Evolutionary conservation across 2,329 filamentous ascomycete species (phyloP).

Genomic region (Zalaria obscura): DNA sequence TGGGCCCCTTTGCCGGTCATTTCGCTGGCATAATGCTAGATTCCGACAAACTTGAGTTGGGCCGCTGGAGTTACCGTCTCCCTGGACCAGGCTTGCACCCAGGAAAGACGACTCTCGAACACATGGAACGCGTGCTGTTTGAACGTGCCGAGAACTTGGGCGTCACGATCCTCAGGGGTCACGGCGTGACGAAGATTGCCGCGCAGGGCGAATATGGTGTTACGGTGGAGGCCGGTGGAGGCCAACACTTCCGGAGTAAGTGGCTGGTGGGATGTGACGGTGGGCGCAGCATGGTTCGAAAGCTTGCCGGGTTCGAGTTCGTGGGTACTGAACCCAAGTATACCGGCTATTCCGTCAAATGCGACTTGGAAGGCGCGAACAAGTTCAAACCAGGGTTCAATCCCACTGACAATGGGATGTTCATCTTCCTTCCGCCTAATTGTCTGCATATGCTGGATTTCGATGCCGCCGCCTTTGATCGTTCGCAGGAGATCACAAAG

Average conservation of each 20-base stretch:
- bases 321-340: not conserved
- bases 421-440: not conserved
- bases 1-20: constrained; percentile 19
- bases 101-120: constrained; percentile 10
- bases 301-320: not conserved
- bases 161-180: not conserved
- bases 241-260: not conserved
- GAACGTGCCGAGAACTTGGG: constrained; percentile 7
- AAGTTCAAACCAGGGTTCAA: constrained; percentile 15
- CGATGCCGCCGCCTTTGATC: not conserved
- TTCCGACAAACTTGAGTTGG: constrained; percentile 6
- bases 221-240: not conserved
- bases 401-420: constrained; percentile 10
- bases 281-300: not conserved
- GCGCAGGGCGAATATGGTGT: not conserved
- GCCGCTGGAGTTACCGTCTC: constrained; percentile 18
- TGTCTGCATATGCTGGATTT: not conserved
- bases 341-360: constrained; percentile 11
- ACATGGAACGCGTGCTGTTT: constrained; percentile 9
- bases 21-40: constrained; percentile 14
- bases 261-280: not conserved
- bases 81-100: constrained; percentile 14
- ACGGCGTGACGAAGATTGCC: not conserved
- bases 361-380: constrained; percentile 19
- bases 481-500: not conserved